Conservation (phyloP, 1,284 basidiomycete genomes). For the Trichosporon coremiiforme region DNA sequence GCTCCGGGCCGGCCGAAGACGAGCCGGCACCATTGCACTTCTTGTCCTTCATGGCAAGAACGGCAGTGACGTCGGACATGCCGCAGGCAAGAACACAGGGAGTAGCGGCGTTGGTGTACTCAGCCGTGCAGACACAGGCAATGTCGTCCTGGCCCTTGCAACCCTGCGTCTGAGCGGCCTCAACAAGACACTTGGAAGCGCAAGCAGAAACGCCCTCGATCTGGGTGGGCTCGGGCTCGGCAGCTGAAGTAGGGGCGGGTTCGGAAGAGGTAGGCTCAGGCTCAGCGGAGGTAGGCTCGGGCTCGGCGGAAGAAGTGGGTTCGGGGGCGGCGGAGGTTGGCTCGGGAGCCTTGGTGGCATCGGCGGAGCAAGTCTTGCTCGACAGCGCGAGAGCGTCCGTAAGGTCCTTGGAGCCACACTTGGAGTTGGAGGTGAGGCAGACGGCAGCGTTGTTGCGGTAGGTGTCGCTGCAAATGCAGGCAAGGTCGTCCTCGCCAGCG, state of each 20-base stretch:
- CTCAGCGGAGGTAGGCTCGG: neutral
- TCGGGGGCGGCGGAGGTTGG: neutral
- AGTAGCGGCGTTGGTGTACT: neutral
- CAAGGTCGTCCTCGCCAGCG: conserved; percentile 18
- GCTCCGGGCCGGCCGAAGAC: neutral
- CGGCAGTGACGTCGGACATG: conserved; percentile 3
- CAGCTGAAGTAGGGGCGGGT: neutral
- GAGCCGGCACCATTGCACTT: conserved; percentile 9
- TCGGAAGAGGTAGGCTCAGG: neutral
- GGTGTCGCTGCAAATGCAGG: conserved; percentile 19
- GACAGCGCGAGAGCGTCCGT: conserved; percentile 17
- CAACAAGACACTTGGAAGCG: conserved; percentile 2
- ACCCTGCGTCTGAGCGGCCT: neutral
- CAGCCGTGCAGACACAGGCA: conserved; percentile 14
- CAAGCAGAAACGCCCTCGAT: conserved; percentile 14
- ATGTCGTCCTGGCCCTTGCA: conserved; percentile 22
- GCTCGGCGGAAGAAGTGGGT: neutral
- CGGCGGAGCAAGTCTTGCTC: conserved; percentile 20
- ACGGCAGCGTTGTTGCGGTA: conserved; percentile 18
- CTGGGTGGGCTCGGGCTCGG: neutral
- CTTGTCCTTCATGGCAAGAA: conserved; percentile 13
- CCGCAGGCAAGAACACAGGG: conserved; percentile 18
- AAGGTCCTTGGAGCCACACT: conserved; percentile 14
- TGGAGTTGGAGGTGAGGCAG: conserved; percentile 14
- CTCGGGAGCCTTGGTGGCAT: neutral